Evolutionary conservation across 345 rosid species (phyloP).

Genomic region (Eucalyptus pumila): DNA sequence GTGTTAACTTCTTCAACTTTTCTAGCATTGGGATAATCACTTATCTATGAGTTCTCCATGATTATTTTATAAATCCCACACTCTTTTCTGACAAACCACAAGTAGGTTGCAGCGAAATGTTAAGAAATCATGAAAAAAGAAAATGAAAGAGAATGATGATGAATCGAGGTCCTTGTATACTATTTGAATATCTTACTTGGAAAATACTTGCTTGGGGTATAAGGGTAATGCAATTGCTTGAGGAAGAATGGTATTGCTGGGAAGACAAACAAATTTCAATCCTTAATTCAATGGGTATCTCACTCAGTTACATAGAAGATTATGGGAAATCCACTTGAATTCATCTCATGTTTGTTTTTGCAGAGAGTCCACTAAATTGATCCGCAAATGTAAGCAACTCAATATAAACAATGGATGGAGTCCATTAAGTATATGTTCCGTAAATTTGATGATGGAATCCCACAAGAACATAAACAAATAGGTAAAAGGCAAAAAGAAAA

Average conservation of each 20-base stretch:
- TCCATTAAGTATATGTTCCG: not conserved
- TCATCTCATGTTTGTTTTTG: not conserved
- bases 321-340: not conserved
- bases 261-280: not conserved
- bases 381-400: not conserved
- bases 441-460: not conserved
- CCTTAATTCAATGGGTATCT: not conserved
- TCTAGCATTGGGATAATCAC: not conserved
- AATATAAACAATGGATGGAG: not conserved
- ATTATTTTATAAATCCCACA: not conserved
- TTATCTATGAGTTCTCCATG: not conserved
- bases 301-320: not conserved
- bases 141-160: not conserved
- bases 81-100: not conserved
- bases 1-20: not conserved
- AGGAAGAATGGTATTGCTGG: not conserved
- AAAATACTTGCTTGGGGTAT: not conserved
- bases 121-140: not conserved
- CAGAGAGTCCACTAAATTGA: not conserved
- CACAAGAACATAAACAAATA: not conserved
- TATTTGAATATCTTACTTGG: not conserved
- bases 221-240: not conserved
- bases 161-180: not conserved
- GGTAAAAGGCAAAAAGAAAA: not conserved
- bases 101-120: not conserved